These are phyloP conservation scores for Tylopilus vinaceipallidus DNA, from an alignment of 768 basidiomycete species.

Conservation along the genomic window DNA sequence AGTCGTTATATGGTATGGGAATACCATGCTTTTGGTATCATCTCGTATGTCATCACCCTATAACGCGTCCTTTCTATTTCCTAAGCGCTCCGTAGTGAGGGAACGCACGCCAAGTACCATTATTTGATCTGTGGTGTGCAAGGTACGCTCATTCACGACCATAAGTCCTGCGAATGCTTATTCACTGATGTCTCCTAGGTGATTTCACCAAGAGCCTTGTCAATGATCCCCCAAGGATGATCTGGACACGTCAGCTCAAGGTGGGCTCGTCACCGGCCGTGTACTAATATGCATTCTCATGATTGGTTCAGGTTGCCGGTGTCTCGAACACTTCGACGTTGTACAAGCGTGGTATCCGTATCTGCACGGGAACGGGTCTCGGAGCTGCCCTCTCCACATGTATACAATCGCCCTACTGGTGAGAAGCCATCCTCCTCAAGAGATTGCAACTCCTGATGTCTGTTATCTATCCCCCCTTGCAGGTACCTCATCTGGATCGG, in stretches of 20 bases:
- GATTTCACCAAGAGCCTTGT: slow-evolving; percentile 78
- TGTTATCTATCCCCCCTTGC: not conserved
- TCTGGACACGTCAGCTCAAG: slow-evolving; percentile 84
- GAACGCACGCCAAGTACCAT: slow-evolving; percentile 69
- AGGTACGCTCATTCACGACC: slow-evolving; percentile 31
- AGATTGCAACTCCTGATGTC: not conserved
- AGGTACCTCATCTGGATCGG: slow-evolving; percentile 84
- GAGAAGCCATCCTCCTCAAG: slow-evolving; percentile 16
- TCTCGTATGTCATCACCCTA: slow-evolving; percentile 50
- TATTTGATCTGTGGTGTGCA: slow-evolving; percentile 83
- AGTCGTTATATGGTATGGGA: slow-evolving; percentile 74
- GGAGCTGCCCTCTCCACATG: slow-evolving; percentile 78
- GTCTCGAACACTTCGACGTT: slow-evolving; percentile 78
- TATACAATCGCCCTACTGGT: slow-evolving; percentile 75
- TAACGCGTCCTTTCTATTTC: slow-evolving; percentile 2
- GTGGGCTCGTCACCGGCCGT: slow-evolving; percentile 31
- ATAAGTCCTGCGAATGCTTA: not conserved
- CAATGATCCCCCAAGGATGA: slow-evolving; percentile 59
- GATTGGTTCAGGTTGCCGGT: slow-evolving; percentile 58
- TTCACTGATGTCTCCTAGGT: slow-evolving; percentile 36
- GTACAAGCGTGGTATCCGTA: slow-evolving; percentile 78
- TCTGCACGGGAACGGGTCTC: slow-evolving; percentile 81
- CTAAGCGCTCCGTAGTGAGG: slow-evolving; percentile 48
- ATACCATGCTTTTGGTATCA: slow-evolving; percentile 79
- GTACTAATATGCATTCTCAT: slow-evolving; percentile 3